A percentile compares a stretch with the other conserved stretches of the same genome.
Conservation (phyloP, 208 protist species). For the Strigomonas galati region DNA sequence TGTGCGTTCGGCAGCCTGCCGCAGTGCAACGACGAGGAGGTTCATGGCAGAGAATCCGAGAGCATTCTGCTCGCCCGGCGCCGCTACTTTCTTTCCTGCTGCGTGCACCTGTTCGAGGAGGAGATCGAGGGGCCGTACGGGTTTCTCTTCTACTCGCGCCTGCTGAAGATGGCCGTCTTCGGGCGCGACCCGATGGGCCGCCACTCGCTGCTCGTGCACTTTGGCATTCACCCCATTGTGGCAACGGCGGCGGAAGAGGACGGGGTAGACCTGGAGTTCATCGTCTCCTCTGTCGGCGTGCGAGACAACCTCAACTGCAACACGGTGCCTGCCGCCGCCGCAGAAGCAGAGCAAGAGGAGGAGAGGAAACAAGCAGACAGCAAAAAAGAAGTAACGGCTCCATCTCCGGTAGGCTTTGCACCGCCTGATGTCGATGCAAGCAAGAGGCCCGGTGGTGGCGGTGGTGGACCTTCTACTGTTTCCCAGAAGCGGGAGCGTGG, state of each 20-base stretch:
- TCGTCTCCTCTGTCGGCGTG: slow-evolving; percentile 69
- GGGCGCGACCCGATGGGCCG: slow-evolving; percentile 88
- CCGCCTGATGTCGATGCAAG: too few species aligned
- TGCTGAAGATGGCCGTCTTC: slow-evolving; percentile 68
- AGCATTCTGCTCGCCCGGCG: slow-evolving; percentile 32
- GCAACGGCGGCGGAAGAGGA: not conserved
- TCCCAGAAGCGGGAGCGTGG: too few species aligned
- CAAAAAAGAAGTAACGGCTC: not conserved
- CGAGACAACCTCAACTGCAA: slow-evolving; percentile 28
- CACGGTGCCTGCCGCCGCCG: too few species aligned
- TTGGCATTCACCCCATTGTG: not conserved
- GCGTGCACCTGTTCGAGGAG: slow-evolving; percentile 64
- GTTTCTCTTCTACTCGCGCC: slow-evolving; percentile 73
- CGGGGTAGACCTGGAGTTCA: slow-evolving; percentile 39
- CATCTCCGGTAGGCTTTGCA: too few species aligned
- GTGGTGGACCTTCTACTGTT: too few species aligned
- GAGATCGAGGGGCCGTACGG: slow-evolving; percentile 80
- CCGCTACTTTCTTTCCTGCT: slow-evolving; percentile 44
- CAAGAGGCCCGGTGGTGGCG: too few species aligned
- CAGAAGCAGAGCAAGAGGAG: not conserved
- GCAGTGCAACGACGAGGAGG: not conserved
- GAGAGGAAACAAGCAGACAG: not conserved
- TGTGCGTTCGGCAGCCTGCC: not conserved
- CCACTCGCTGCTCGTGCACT: slow-evolving; percentile 65
- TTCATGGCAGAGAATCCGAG: not conserved